These are phyloP conservation scores for Fusarium nodosum DNA, from an alignment of 2,329 filamentous ascomycete genomes.

Conservation along the genomic window DNA sequence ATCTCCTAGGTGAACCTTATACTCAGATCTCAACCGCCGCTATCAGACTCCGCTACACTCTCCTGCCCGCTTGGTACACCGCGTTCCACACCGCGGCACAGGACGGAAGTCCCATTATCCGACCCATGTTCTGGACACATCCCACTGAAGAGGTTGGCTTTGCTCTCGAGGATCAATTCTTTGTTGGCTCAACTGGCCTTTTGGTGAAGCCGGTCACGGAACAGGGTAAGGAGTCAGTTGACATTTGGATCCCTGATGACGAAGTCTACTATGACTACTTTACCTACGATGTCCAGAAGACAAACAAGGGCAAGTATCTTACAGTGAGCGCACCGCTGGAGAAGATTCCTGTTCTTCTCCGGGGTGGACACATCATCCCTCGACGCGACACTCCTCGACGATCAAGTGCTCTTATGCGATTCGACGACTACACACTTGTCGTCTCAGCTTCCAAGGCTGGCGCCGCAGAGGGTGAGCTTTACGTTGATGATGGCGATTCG, in stretches of 20 bases:
- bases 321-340: slow-evolving; percentile 84
- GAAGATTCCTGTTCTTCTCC: slow-evolving; percentile 90
- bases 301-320: slow-evolving; percentile 76
- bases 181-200: slow-evolving; percentile 87
- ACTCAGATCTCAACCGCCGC: slow-evolving; percentile 88
- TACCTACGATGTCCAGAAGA: slow-evolving; percentile 80
- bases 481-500: slow-evolving; percentile 93
- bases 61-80: slow-evolving; percentile 96
- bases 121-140: slow-evolving; percentile 93
- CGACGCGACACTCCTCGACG: slow-evolving; percentile 89
- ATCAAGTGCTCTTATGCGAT: slow-evolving; percentile 89
- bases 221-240: slow-evolving; percentile 77
- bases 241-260: slow-evolving; percentile 89
- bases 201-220: slow-evolving; percentile 92
- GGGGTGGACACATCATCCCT: slow-evolving; percentile 90
- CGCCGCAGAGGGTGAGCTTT: slow-evolving; percentile 81
- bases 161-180: slow-evolving; percentile 91
- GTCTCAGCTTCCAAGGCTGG: slow-evolving; percentile 73
- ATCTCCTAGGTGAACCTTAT: slow-evolving; percentile 87
- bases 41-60: slow-evolving; percentile 86
- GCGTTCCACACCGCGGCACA: slow-evolving; percentile 91
- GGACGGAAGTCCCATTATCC: slow-evolving; percentile 86
- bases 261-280: slow-evolving; percentile 97
- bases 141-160: slow-evolving; percentile 90
- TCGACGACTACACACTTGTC: slow-evolving; percentile 94